A percentile compares a stretch with the other conserved stretches of the same genome.
Conservation (phyloP, 805 yeast genomes). For the Starmerella sp. region DNA sequence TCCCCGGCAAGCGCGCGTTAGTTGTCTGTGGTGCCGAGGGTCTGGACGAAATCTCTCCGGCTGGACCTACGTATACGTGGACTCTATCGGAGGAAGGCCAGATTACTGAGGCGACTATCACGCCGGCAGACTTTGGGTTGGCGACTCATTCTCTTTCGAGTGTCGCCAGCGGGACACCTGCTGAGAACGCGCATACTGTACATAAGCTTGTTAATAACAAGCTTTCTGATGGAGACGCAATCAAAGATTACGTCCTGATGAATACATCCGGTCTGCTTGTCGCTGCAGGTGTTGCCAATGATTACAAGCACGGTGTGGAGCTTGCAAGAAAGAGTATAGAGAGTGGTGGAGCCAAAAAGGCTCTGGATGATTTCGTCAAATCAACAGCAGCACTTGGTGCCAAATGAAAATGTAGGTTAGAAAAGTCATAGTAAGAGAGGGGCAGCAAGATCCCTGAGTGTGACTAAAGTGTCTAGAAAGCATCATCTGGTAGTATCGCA, state of each 20-base stretch:
- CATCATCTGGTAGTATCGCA: no score
- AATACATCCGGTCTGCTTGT: slow-evolving; percentile 83
- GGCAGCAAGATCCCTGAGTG: no score
- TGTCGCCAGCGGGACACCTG: slow-evolving; percentile 79
- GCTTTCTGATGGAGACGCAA: slow-evolving; percentile 38
- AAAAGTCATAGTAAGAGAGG: neutral
- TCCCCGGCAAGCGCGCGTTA: slow-evolving; percentile 43
- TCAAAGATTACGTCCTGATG: slow-evolving; percentile 80
- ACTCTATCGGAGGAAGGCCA: slow-evolving; percentile 36
- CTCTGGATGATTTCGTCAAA: slow-evolving; percentile 35
- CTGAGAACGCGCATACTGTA: slow-evolving; percentile 62
- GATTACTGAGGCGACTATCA: slow-evolving; percentile 25
- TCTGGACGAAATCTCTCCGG: slow-evolving; percentile 86
- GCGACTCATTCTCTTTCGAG: slow-evolving; percentile 53
- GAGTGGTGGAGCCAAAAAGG: slow-evolving; percentile 53
- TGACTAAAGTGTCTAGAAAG: no score
- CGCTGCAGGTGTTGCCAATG: slow-evolving; percentile 51
- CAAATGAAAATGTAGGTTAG: neutral
- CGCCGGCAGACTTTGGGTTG: slow-evolving; percentile 73
- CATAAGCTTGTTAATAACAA: slow-evolving; percentile 39
- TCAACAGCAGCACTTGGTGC: neutral
- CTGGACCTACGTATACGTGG: slow-evolving; percentile 78
- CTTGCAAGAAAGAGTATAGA: slow-evolving; percentile 58
- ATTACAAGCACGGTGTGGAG: slow-evolving; percentile 67
- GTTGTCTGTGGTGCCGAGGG: slow-evolving; percentile 91